A percentile compares a stretch with the other conserved stretches of the same genome.
phyloP scores from a whole-genome alignment of 139 green algal species.

The Chlamydomonas sp. region DNA sequence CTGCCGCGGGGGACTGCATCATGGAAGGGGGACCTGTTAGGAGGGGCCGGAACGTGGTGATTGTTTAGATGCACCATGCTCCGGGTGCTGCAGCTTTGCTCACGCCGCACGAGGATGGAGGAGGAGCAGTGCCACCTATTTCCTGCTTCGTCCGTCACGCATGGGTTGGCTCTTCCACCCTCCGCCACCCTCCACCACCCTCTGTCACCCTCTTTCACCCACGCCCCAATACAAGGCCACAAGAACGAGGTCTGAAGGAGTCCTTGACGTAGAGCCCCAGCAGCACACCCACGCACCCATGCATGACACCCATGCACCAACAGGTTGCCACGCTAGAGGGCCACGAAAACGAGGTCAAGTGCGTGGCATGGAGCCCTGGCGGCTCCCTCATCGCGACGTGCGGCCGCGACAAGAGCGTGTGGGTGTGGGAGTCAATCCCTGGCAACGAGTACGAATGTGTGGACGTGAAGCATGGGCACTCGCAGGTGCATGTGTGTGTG shows the following conservation, averaged over 20 bases:
- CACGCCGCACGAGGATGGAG: too few species aligned
- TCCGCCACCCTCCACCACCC: neutral
- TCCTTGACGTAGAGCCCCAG: neutral
- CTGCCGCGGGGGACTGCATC: neutral
- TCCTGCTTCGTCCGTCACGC: neutral
- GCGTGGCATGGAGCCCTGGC: slow-evolving; percentile 74
- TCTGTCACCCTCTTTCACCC: neutral
- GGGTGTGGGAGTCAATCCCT: slow-evolving; percentile 87
- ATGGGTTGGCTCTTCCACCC: neutral
- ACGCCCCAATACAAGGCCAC: slow-evolving; percentile 1
- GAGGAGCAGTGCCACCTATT: too few species aligned
- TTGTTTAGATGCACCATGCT: too few species aligned
- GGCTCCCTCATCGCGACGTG: slow-evolving; percentile 84
- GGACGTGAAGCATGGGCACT: slow-evolving; percentile 88
- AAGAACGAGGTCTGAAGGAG: slow-evolving; percentile 9
- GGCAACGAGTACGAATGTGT: slow-evolving; percentile 88
- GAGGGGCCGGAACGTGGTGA: too few species aligned
- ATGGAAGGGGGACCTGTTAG: too few species aligned
- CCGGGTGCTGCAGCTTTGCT: too few species aligned
- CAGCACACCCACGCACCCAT: neutral
- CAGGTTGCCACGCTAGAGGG: slow-evolving; percentile 78
- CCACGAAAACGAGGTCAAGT: slow-evolving; percentile 96
- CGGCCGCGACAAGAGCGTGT: slow-evolving; percentile 82
- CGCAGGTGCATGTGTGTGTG: slow-evolving; percentile 38
- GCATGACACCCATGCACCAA: neutral